These are phyloP conservation scores for Colletotrichum sp. DNA, from an alignment of 2,329 filamentous ascomycete genomes.

Conservation along the genomic window DNA sequence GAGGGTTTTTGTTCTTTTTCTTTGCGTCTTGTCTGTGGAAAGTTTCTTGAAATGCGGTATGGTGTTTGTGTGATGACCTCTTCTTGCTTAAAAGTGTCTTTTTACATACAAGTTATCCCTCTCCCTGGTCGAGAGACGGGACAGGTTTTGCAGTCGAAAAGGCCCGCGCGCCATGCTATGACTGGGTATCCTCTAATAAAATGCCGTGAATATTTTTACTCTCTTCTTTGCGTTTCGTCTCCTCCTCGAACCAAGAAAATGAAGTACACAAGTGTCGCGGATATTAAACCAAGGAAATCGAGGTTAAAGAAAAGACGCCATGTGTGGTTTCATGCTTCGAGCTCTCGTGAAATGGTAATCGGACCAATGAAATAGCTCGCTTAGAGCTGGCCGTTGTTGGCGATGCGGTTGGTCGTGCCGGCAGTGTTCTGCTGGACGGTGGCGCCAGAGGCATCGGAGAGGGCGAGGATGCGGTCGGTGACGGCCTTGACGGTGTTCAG, in stretches of 20 bases:
- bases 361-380: background rate
- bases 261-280: background rate
- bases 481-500: conserved; percentile 50
- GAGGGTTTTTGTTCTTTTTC: conserved; percentile 5
- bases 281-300: conserved; percentile 14
- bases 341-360: background rate
- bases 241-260: background rate
- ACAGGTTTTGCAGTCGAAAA: background rate
- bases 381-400: conserved; percentile 56
- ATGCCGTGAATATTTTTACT: conserved; percentile 12
- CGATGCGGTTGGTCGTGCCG: conserved; percentile 57
- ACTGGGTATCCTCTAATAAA: conserved; percentile 21
- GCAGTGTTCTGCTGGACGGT: conserved; percentile 44
- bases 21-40: background rate
- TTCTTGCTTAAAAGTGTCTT: background rate
- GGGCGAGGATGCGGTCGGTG: conserved; percentile 53
- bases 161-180: conserved; percentile 12
- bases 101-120: conserved; percentile 4
- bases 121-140: background rate
- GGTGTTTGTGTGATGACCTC: background rate
- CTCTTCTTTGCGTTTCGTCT: background rate
- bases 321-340: conserved; percentile 1
- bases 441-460: conserved; percentile 53
- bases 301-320: background rate
- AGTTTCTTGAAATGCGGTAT: conserved; percentile 5